Evolutionary conservation across 2,329 filamentous ascomycete species (phyloP), one percentile per base, ranked within the genome.

Genomic region (Xylariaceae sp.): DNA sequence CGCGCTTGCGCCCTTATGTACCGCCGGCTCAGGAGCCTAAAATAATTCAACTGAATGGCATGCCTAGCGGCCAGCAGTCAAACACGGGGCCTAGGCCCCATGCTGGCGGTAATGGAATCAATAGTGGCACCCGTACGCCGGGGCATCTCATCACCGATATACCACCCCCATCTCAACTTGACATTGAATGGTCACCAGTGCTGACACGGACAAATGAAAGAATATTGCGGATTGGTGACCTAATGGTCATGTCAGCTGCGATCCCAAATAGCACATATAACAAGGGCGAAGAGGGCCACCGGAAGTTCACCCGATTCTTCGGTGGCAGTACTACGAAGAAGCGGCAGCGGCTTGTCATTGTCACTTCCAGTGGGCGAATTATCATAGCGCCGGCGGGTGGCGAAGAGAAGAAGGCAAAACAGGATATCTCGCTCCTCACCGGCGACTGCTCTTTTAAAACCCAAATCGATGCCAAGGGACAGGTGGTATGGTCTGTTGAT

Each of bases 171-270:
- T 96, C 89, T 47, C 94, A 97, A 70, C 77, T 99, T 22, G 94
- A 99, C 67, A 95, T 99, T 53, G 94, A 99, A 72, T 99, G 94
- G 94, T 96, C 92, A 0, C 94, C 94, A 0, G 92, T 99, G 4
- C 76, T 99, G 51, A 96, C 89, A 9, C 85, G 86, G 65, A 86
- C 84, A 55, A 96, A 97, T 66, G 94, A 99, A 71, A 84, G 94
- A 34, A 99, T 99, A 62, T 72, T 99, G 58, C 96, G 95, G 70
- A 77, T 99, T 19, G 94, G 94, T 2, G 96, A 99, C 65, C 75
- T 96, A 59, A 82, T 91, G 70, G 92, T 99, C 7, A 79, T 89
- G 37, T 87, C 89, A 5, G 83, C 89, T 2, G 87, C 92, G 9
- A 80, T 91, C 49, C 80, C 88, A 9, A 87, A 89, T 65, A 88